phyloP scores from a whole-genome alignment of 2,329 filamentous ascomycete genomes.

The Pseudopyrenochaeta lycopersici region DNA sequence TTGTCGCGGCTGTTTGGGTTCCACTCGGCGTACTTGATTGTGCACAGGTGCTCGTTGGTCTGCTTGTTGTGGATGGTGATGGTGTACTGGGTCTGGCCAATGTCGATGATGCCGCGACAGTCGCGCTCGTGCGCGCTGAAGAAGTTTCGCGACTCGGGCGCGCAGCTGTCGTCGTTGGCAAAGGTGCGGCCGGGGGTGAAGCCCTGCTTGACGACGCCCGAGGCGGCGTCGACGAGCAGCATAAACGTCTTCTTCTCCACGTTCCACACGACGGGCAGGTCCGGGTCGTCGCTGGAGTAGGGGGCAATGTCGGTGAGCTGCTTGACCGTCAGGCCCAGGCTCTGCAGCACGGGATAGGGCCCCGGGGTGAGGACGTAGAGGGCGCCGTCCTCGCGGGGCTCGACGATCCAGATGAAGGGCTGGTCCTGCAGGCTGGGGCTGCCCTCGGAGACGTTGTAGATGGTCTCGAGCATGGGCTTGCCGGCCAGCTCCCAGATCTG shows the following conservation, averaged over 20 bases:
- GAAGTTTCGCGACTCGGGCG: slow-evolving; percentile 64
- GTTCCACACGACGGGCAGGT: slow-evolving; percentile 80
- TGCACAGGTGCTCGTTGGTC: slow-evolving; percentile 80
- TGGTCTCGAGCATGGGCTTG: slow-evolving; percentile 89
- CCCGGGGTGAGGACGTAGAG: slow-evolving; percentile 87
- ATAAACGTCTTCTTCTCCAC: slow-evolving; percentile 91
- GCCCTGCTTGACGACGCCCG: slow-evolving; percentile 81
- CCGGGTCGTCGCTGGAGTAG: slow-evolving; percentile 73
- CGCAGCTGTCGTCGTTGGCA: slow-evolving; percentile 78
- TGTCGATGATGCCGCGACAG: slow-evolving; percentile 80
- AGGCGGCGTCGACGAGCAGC: slow-evolving; percentile 87
- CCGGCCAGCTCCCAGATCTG: slow-evolving; percentile 87
- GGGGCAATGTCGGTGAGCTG: slow-evolving; percentile 84
- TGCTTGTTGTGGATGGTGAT: slow-evolving; percentile 82
- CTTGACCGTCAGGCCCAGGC: slow-evolving; percentile 80
- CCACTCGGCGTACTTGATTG: slow-evolving; percentile 94
- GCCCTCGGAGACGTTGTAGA: slow-evolving; percentile 68
- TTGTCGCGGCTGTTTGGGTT: slow-evolving; percentile 88
- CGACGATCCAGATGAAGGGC: slow-evolving; percentile 93
- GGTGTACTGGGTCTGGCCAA: slow-evolving; percentile 89
- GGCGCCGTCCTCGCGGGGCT: slow-evolving; percentile 85
- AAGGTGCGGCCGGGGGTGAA: slow-evolving; percentile 79
- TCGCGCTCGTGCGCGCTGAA: slow-evolving; percentile 65
- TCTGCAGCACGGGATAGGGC: slow-evolving; percentile 66
- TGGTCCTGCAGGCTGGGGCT: slow-evolving; percentile 65